Evolutionary conservation across 768 basidiomycete genomes (phyloP).

Genomic region (Thelephora ganbajun): DNA sequence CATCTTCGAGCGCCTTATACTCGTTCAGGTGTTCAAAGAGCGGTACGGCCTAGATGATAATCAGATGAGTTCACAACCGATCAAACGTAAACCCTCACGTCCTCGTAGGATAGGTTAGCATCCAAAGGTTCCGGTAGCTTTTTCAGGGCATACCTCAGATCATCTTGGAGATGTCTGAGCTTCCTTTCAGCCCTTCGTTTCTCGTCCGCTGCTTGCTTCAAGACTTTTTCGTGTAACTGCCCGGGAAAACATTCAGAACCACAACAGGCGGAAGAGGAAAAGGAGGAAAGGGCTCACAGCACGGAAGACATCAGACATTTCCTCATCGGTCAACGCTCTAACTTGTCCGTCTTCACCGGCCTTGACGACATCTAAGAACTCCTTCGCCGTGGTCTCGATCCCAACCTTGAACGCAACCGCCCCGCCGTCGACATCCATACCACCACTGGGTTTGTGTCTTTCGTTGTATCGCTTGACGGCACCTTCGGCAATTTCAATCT

Average conservation of each 20-base stretch:
- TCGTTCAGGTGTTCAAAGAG: conserved; percentile 74
- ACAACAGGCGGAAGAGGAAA: not conserved
- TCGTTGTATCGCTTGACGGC: conserved; percentile 40
- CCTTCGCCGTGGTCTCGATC: conserved; percentile 50
- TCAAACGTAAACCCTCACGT: conserved; percentile 36
- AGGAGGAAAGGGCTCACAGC: conserved; percentile 33
- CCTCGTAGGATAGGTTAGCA: conserved; percentile 61
- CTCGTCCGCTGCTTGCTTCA: conserved; percentile 74
- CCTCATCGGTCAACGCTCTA: conserved; percentile 31
- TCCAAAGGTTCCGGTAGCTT: conserved; percentile 78
- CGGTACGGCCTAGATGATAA: conserved; percentile 42
- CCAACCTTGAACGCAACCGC: conserved; percentile 25
- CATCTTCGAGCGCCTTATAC: conserved; percentile 78
- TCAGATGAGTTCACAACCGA: conserved; percentile 5
- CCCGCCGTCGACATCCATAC: conserved; percentile 21
- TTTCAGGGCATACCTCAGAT: conserved; percentile 88
- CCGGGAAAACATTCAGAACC: conserved; percentile 1
- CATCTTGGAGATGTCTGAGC: conserved; percentile 83
- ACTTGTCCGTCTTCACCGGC: conserved; percentile 39
- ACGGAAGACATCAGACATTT: conserved; percentile 43
- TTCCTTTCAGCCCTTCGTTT: conserved; percentile 74
- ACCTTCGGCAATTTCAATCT: conserved; percentile 53
- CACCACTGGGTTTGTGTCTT: conserved; percentile 17
- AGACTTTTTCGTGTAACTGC: conserved; percentile 59
- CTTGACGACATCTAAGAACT: conserved; percentile 45